Evolutionary conservation across 2,329 filamentous ascomycete species (phyloP).

Genomic region (Talaromyces atroroseus): DNA sequence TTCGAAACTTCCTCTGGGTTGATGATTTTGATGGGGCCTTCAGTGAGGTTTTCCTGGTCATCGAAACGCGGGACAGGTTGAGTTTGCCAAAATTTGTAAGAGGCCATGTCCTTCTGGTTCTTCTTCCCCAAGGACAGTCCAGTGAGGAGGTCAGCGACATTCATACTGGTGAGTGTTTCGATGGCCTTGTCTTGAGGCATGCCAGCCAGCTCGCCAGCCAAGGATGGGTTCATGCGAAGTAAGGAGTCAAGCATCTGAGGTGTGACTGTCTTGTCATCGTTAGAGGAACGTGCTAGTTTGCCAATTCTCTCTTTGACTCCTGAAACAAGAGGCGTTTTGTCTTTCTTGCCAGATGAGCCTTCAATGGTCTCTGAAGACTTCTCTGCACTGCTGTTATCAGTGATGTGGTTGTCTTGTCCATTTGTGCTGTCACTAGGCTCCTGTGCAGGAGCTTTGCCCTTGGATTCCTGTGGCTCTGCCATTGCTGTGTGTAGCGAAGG

Average conservation of each 20-base stretch:
- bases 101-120: conserved; percentile 92
- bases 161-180: conserved; percentile 47
- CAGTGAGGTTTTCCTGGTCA: conserved; percentile 55
- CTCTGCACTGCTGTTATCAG: conserved; percentile 31
- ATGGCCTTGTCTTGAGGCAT: conserved; percentile 57
- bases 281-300: conserved; percentile 15
- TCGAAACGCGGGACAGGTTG: conserved; percentile 86
- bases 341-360: conserved; percentile 16
- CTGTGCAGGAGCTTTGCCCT: conserved; percentile 25
- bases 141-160: conserved; percentile 45
- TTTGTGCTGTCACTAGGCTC: conserved; percentile 15
- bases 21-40: conserved; percentile 79
- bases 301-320: conserved; percentile 12
- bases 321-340: conserved; percentile 23
- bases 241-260: conserved; percentile 36
- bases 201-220: conserved; percentile 68
- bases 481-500: conserved; percentile 20
- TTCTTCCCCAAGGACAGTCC: conserved; percentile 67
- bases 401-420: conserved; percentile 22
- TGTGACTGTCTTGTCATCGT: conserved; percentile 28
- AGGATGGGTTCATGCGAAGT: conserved; percentile 52
- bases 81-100: conserved; percentile 98
- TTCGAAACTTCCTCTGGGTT: conserved; percentile 73
- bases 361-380: conserved; percentile 14
- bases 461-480: conserved; percentile 30